These are phyloP conservation scores for Lichina pygmaea DNA, from an alignment of 495 filamentous ascomycete species.

Conservation along the genomic window DNA sequence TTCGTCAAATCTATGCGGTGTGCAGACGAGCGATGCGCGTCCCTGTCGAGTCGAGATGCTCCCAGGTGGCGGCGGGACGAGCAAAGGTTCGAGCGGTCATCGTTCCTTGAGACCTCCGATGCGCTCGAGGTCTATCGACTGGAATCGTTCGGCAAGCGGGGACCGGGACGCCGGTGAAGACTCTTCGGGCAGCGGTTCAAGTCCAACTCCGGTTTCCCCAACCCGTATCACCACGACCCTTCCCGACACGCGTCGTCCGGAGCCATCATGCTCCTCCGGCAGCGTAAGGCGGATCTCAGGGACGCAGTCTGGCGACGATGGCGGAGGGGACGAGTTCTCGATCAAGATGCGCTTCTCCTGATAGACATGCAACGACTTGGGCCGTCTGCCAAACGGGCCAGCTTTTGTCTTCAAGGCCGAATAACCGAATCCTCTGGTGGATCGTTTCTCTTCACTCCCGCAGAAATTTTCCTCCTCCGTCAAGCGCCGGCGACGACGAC, in stretches of 20 bases:
- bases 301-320: slow-evolving; percentile 47
- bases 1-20: no score
- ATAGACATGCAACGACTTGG: slow-evolving; percentile 43
- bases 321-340: slow-evolving; percentile 43
- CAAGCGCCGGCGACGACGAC: slow-evolving; percentile 24
- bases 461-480: slow-evolving; percentile 22
- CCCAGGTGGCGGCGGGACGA: no score
- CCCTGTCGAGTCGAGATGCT: no score
- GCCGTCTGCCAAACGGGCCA: slow-evolving; percentile 20
- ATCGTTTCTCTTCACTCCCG: slow-evolving; percentile 24
- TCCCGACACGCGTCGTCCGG: slow-evolving; percentile 57
- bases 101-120: slow-evolving; percentile 79
- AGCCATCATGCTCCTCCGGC: slow-evolving; percentile 72
- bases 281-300: slow-evolving; percentile 97
- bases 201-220: slow-evolving; percentile 61
- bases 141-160: slow-evolving; percentile 46
- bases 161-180: slow-evolving; percentile 76
- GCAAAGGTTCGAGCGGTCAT: not conserved
- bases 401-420: slow-evolving; percentile 5
- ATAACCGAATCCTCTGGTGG: no score
- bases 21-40: no score
- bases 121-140: slow-evolving; percentile 76
- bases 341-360: slow-evolving; percentile 49
- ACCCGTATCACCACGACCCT: slow-evolving; percentile 80
- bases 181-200: slow-evolving; percentile 56